A percentile compares a stretch with the other conserved stretches of the same genome.
Conservation (phyloP, 2,329 filamentous ascomycete species). For the Aspergillus niger region DNA sequence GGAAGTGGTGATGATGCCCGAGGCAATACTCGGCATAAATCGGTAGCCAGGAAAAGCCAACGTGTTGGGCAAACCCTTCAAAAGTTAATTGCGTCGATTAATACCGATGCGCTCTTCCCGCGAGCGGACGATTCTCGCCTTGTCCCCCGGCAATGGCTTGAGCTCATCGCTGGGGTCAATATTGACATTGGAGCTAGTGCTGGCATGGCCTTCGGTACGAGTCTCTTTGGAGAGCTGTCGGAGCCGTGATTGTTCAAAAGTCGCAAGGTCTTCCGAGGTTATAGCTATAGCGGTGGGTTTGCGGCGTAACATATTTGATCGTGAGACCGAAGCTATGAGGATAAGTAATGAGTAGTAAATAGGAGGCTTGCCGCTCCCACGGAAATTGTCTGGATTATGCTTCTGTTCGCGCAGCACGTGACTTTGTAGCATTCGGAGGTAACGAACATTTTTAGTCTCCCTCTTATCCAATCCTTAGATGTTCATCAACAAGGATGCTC, state of each 20-base stretch:
- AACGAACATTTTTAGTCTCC: not conserved
- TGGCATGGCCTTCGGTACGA: constrained; percentile 25
- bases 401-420: constrained; percentile 9
- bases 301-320: constrained; percentile 50
- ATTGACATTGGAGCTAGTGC: constrained; percentile 26
- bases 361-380: too few species aligned
- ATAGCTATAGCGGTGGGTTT: constrained; percentile 55
- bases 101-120: constrained; percentile 51
- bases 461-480: not conserved
- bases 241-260: constrained; percentile 48
- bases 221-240: constrained; percentile 34
- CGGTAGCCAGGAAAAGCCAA: not conserved
- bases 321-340: not conserved
- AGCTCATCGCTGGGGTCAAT: constrained; percentile 53
- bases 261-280: constrained; percentile 50
- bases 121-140: constrained; percentile 49
- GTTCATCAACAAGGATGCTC: constrained; percentile 28
- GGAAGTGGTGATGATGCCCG: not conserved
- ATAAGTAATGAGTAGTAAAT: not conserved
- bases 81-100: constrained; percentile 23
- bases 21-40: not conserved
- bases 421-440: constrained; percentile 1
- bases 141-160: constrained; percentile 53
- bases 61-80: not conserved
- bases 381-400: not conserved